A percentile compares a stretch with the other conserved stretches of the same genome.
Conservation (phyloP, 176 grass and related monocot species). For the Elaeis guineensis region DNA sequence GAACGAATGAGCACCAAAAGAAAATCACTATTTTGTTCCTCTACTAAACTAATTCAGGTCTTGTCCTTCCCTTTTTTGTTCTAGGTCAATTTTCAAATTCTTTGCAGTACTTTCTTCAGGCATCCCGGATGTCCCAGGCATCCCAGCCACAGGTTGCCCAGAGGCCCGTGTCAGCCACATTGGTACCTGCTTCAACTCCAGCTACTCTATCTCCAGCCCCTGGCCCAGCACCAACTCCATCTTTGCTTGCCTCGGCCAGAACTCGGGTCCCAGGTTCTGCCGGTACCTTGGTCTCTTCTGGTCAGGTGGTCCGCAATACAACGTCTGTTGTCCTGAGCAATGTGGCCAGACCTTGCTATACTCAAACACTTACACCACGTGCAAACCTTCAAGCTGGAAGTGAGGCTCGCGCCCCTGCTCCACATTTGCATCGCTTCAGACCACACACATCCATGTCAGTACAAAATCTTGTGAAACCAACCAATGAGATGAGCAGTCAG, state of each 20-base stretch:
- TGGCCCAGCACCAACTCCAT: background rate
- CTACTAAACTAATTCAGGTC: constrained; percentile 13
- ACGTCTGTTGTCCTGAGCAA: constrained; percentile 15
- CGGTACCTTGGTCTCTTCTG: constrained; percentile 15
- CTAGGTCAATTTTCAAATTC: constrained; percentile 13
- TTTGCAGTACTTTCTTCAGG: constrained; percentile 24
- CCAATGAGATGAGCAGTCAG: constrained; percentile 4
- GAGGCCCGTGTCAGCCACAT: constrained; percentile 11
- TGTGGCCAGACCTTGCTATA: constrained; percentile 18
- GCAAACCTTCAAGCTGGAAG: constrained; percentile 29
- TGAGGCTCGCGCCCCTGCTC: constrained; percentile 55
- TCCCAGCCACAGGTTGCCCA: constrained; percentile 27
- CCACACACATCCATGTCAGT: constrained; percentile 11
- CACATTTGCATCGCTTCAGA: constrained; percentile 49
- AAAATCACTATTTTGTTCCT: no score
- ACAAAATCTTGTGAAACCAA: constrained; percentile 13
- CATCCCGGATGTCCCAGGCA: background rate
- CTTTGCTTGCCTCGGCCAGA: background rate
- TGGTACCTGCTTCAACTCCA: constrained; percentile 3
- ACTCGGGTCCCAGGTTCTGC: constrained; percentile 15
- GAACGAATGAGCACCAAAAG: no score
- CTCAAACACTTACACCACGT: constrained; percentile 18
- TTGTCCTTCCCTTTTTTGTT: constrained; percentile 12
- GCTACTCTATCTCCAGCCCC: background rate
- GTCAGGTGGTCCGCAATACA: constrained; percentile 8